A percentile compares a stretch with the other conserved stretches of the same genome.
These are phyloP conservation scores for Oryza officinalis DNA, from an alignment of 176 grass and related monocot genomes.

Conservation along the genomic window DNA sequence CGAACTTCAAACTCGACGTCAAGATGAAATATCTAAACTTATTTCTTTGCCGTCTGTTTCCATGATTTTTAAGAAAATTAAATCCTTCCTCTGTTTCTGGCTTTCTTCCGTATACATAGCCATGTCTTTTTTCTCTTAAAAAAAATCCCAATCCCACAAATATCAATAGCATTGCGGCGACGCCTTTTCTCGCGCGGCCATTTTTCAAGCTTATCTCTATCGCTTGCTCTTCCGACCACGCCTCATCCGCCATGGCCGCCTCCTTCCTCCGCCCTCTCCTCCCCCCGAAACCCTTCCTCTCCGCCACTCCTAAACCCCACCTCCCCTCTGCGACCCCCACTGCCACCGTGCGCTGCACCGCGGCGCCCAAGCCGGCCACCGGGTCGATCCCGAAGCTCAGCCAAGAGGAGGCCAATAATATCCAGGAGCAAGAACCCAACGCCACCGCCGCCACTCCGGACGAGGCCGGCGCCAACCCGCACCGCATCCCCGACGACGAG, in stretches of 20 bases:
- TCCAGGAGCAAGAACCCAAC: slow-evolving; percentile 22
- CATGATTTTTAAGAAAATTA: no score
- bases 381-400: slow-evolving; percentile 12
- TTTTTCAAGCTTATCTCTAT: slow-evolving; percentile 31
- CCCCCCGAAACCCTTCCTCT: slow-evolving; percentile 46
- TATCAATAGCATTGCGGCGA: neutral
- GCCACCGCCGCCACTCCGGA: slow-evolving; percentile 22
- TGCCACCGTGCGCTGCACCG: slow-evolving; percentile 32
- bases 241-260: slow-evolving; percentile 53
- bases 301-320: slow-evolving; percentile 19
- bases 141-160: neutral
- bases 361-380: neutral
- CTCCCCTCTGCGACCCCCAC: neutral
- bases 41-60: no score
- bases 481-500: slow-evolving; percentile 47
- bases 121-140: neutral
- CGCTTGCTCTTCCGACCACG: neutral
- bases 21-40: no score
- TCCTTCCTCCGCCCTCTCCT: slow-evolving; percentile 42
- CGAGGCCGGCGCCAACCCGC: slow-evolving; percentile 30
- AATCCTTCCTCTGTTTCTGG: no score
- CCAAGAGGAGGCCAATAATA: slow-evolving; percentile 23
- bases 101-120: no score
- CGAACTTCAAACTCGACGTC: no score
- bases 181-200: neutral